phyloP scores from a whole-genome alignment of 805 yeast genomes.

The Zygosaccharomyces lentus region DNA sequence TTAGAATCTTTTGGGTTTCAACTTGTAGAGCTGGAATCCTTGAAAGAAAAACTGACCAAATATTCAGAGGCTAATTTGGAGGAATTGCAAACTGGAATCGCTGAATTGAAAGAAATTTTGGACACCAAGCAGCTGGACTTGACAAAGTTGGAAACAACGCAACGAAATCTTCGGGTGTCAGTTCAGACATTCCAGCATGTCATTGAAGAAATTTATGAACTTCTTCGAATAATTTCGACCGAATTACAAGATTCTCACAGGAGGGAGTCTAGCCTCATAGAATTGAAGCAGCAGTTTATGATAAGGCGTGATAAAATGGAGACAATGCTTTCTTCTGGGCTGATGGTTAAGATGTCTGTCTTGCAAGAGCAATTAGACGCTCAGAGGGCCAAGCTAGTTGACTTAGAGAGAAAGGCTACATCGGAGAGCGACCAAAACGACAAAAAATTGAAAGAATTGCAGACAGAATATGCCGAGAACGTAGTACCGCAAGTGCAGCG shows the following conservation, averaged over 20 bases:
- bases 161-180: constrained; percentile 49
- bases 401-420: constrained; percentile 43
- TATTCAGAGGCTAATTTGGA: constrained; percentile 60
- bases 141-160: constrained; percentile 42
- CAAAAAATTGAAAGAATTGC: constrained; percentile 41
- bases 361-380: constrained; percentile 44
- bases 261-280: constrained; percentile 43
- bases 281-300: constrained; percentile 42
- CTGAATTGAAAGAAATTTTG: constrained; percentile 47
- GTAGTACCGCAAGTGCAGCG: constrained; percentile 46
- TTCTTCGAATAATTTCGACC: constrained; percentile 41
- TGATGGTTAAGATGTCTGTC: constrained; percentile 37
- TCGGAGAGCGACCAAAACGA: constrained; percentile 45
- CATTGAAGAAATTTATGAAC: constrained; percentile 29
- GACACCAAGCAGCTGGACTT: constrained; percentile 39
- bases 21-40: constrained; percentile 52
- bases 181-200: constrained; percentile 51
- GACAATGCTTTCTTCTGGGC: constrained; percentile 41
- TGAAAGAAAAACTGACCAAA: constrained; percentile 53
- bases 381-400: constrained; percentile 47
- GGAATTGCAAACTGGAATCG: constrained; percentile 48
- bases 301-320: constrained; percentile 40
- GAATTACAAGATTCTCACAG: constrained; percentile 42
- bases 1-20: constrained; percentile 58
- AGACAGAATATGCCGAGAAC: constrained; percentile 45